Evolutionary conservation across 2,329 filamentous ascomycete species (phyloP).

Genomic region (Hypoxylon sp.): DNA sequence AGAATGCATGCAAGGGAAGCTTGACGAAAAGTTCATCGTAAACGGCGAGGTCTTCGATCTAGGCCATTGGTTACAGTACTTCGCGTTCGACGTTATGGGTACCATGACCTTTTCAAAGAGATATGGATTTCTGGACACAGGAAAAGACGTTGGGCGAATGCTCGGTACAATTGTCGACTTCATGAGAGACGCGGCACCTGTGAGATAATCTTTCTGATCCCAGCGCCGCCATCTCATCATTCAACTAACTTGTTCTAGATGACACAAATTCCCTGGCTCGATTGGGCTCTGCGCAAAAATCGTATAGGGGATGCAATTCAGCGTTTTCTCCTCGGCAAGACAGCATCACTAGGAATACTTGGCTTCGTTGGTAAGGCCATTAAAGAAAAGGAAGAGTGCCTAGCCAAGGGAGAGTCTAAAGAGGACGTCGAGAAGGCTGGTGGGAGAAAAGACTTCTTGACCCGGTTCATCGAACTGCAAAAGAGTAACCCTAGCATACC

Average conservation of each 20-base stretch:
- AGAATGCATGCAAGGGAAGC: conserved; percentile 24
- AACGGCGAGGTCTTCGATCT: conserved; percentile 14
- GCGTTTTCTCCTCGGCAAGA: conserved; percentile 4
- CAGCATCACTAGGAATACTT: conserved; percentile 11
- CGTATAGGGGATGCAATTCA: conserved; percentile 7
- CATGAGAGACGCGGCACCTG: conserved; percentile 12
- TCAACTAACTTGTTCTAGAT: neutral
- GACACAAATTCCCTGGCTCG: conserved; percentile 24
- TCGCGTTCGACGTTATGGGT: conserved; percentile 28
- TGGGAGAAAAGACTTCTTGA: conserved; percentile 10
- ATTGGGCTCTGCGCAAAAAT: conserved; percentile 17
- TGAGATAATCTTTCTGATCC: neutral
- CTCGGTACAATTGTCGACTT: conserved; percentile 11
- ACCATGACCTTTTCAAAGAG: conserved; percentile 35
- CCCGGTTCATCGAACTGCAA: conserved; percentile 17
- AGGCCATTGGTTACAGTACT: conserved; percentile 23
- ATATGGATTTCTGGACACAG: conserved; percentile 32
- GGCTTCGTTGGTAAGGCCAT: conserved; percentile 22
- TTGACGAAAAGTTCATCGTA: conserved; percentile 35
- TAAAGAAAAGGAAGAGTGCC: conserved; percentile 1
- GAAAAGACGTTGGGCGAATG: conserved; percentile 21
- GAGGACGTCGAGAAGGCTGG: neutral
- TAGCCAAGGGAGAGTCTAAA: neutral
- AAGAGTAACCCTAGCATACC: neutral
- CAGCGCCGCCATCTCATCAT: neutral